These are phyloP conservation scores for Geranium brycei DNA, from an alignment of 345 rosid genomes.

Conservation along the genomic window DNA sequence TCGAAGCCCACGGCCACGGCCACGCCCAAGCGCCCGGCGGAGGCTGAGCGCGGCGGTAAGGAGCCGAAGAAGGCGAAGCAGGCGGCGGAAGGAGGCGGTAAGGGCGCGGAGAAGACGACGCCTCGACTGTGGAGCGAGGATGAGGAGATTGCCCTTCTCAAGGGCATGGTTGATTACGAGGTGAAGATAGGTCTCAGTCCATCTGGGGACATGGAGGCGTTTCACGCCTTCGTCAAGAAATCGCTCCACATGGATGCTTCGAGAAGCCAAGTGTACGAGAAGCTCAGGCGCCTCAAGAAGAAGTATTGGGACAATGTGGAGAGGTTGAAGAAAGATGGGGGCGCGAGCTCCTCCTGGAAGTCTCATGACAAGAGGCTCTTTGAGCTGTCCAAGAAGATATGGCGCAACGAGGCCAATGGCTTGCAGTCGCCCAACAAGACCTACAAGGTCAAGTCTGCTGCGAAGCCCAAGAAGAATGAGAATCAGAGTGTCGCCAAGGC, in stretches of 20 bases:
- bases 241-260: slow-evolving; percentile 12
- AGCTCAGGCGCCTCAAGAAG: slow-evolving; percentile 11
- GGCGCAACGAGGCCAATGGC: slow-evolving; percentile 3
- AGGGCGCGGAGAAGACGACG: slow-evolving; percentile 1
- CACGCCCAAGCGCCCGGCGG: not conserved
- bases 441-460: not conserved
- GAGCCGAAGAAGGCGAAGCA: slow-evolving; percentile 1
- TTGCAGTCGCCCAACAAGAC: not conserved
- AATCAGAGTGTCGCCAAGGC: not conserved
- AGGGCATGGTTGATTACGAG: slow-evolving; percentile 19
- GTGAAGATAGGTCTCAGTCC: slow-evolving; percentile 10
- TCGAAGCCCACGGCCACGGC: not conserved
- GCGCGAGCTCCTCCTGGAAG: not conserved
- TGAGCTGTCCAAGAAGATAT: slow-evolving; percentile 8
- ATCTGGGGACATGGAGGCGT: slow-evolving; percentile 2
- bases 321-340: not conserved
- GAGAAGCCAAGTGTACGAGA: slow-evolving; percentile 10
- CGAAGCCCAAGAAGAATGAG: not conserved
- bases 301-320: slow-evolving; percentile 8
- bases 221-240: slow-evolving; percentile 16
- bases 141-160: slow-evolving; percentile 18
- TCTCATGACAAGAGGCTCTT: slow-evolving; percentile 9
- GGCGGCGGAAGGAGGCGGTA: not conserved
- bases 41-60: not conserved
- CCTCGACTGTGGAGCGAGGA: slow-evolving; percentile 21